Percentiles rank a stretch among this genome's conserved stretches.
Evolutionary conservation across 768 basidiomycete genomes (phyloP).

Genomic region (Cystofilobasidium ferigula): DNA sequence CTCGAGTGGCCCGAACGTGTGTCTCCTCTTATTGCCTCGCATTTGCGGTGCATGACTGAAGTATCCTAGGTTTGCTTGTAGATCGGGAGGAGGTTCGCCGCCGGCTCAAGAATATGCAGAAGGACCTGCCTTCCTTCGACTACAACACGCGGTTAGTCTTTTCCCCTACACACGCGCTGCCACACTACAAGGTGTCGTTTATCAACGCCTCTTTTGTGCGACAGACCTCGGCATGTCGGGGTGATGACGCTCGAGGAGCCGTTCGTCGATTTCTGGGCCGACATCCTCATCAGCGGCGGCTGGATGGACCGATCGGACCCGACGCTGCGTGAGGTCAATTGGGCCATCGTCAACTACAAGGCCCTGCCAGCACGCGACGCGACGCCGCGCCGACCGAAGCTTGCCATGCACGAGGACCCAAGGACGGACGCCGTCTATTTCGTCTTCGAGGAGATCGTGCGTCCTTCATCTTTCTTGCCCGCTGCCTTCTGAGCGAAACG

Average conservation of each 20-base stretch:
- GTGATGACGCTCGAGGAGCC: conserved; percentile 57
- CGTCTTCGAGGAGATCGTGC: conserved; percentile 83
- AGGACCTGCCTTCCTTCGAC: conserved; percentile 67
- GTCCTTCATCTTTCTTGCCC: neutral
- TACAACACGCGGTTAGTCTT: conserved; percentile 57
- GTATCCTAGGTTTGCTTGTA: neutral
- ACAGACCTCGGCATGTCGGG: conserved; percentile 30
- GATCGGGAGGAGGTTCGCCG: conserved; percentile 55
- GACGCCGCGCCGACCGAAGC: conserved; percentile 26
- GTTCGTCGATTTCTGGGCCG: conserved; percentile 62
- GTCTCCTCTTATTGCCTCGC: neutral
- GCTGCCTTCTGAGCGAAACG: neutral
- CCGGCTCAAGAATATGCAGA: conserved; percentile 75
- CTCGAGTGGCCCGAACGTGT: conserved; percentile 53
- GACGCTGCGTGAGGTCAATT: conserved; percentile 75
- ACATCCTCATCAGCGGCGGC: conserved; percentile 43
- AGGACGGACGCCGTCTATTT: conserved; percentile 62
- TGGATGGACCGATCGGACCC: conserved; percentile 79
- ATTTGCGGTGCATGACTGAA: neutral
- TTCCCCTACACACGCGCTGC: conserved; percentile 25
- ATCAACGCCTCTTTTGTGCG: neutral
- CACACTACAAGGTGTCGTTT: neutral
- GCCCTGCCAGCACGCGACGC: conserved; percentile 45
- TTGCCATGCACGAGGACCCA: conserved; percentile 46
- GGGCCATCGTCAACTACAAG: conserved; percentile 88